Evolutionary conservation across 768 basidiomycete species (phyloP), one percentile per base, ranked within the genome.

Genomic region (Phlegmacium glaucopus): DNA sequence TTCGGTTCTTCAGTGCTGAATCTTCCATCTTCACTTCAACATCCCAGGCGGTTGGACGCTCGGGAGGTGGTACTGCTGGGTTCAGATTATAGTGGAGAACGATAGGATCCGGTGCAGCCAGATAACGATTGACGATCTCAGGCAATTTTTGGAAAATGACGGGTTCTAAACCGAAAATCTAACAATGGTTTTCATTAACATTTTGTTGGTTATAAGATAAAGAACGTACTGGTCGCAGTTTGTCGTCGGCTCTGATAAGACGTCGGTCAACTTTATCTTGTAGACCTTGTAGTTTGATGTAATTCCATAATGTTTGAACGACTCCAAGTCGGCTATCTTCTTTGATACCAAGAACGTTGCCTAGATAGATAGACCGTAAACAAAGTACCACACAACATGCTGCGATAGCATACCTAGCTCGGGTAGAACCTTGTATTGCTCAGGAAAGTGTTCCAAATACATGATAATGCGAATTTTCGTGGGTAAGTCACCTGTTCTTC

Each of bases 21-120:
- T 96, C 94, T 58, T 96, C 94, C 64, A 86, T 79, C 64, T 91
- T 94, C 9, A 95, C 66, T 42, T 95, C 92, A 13, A 94, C 78
- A 59, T 96, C 94, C 77, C 83, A 95, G 4, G 90, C 91, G 46
- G 77, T 75, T 9, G 83, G 79, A 8, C 83, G 74, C 48, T 90
- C 88, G 3, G 88, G 79, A 0, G 87, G 79, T 25, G 78, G 72
- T 1, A 72, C 54, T 4, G 71, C 61, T 0, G 87, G 87, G 50
- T 89, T 81, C 45, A 90, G 63, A 6, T 75, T 77, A 58, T 95
- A 94, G 58, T 87, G 80, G 6, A 97, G 66, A 13, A 91, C 65
- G 46, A 94, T 72, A 0, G 95, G 94, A 39, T 93, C 88, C 1
- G 90, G 82, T 8, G 87, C 78, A 10, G 70, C 60, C 5, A 98